phyloP scores from a whole-genome alignment of 306 rosid species.

The Cyclanthera cordifolia region DNA sequence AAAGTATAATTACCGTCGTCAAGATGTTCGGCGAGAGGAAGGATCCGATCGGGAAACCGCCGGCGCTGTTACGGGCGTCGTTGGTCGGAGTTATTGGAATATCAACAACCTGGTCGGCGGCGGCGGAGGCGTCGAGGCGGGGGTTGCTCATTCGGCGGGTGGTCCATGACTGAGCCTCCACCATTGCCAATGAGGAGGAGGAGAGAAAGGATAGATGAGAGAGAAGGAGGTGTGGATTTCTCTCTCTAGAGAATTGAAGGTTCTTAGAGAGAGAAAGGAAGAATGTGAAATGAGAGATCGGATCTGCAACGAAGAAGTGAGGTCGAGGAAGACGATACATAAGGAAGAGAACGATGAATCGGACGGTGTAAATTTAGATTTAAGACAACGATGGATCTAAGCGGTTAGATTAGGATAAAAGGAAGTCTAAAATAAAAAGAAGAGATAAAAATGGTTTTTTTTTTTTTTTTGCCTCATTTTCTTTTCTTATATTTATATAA shows the following conservation, averaged over 20 bases:
- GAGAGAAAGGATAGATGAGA: too few relatives aligned
- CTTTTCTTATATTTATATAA: too few relatives aligned
- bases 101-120: conserved; percentile 36
- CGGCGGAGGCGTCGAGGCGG: conserved; percentile 21
- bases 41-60: conserved; percentile 14
- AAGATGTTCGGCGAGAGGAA: conserved; percentile 14
- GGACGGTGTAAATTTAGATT: conserved; percentile 16
- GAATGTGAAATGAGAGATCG: neutral
- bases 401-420: conserved; percentile 15
- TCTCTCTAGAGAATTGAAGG: neutral
- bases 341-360: neutral
- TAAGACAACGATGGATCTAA: neutral
- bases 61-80: conserved; percentile 26
- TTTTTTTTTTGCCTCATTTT: too few relatives aligned
- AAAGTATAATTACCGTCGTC: conserved; percentile 30
- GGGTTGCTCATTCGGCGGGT: conserved; percentile 65
- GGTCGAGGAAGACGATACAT: neutral
- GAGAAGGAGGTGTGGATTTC: neutral
- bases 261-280: neutral
- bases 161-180: conserved; percentile 64
- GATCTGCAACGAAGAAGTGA: neutral
- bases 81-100: conserved; percentile 52
- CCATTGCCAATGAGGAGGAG: conserved; percentile 29
- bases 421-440: too few relatives aligned
- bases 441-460: too few relatives aligned